A percentile compares a stretch with the other conserved stretches of the same genome.
Evolutionary conservation across 2,329 filamentous ascomycete species (phyloP).

Genomic region (Aspergillus eucalypticola): DNA sequence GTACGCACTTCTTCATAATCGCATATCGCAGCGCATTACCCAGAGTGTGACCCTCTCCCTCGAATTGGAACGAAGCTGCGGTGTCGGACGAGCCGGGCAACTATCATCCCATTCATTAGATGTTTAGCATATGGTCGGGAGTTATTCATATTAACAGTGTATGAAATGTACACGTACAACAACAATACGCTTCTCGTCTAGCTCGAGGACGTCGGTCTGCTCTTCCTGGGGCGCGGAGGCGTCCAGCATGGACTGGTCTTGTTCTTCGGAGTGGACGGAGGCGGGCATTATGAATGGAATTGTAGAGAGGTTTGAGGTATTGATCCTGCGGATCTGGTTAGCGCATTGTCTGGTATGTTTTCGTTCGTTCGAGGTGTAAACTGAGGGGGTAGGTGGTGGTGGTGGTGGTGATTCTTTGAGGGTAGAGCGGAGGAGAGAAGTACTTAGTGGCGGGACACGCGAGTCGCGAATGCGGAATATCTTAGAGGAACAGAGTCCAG

Average conservation of each 20-base stretch:
- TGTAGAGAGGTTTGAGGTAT: not conserved
- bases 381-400: not conserved
- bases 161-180: conserved; percentile 53
- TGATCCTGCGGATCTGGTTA: not conserved
- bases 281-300: conserved; percentile 34
- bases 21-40: conserved; percentile 93
- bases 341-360: not conserved
- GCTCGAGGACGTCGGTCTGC: conserved; percentile 25
- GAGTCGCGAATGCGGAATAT: not conserved
- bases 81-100: conserved; percentile 80
- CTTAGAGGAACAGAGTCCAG: not conserved
- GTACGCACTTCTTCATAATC: conserved; percentile 93
- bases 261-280: conserved; percentile 42
- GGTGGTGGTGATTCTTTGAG: not conserved
- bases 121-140: no score
- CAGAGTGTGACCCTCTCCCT: conserved; percentile 89
- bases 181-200: conserved; percentile 58
- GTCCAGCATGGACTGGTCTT: conserved; percentile 46
- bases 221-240: conserved; percentile 33
- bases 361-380: not conserved
- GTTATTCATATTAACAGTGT: no score
- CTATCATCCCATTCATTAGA: conserved; percentile 54
- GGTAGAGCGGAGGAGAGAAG: not conserved
- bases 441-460: not conserved
- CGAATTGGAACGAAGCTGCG: conserved; percentile 92